These are phyloP conservation scores for Neurospora sp. DNA, from an alignment of 495 filamentous ascomycete species.

Conservation along the genomic window DNA sequence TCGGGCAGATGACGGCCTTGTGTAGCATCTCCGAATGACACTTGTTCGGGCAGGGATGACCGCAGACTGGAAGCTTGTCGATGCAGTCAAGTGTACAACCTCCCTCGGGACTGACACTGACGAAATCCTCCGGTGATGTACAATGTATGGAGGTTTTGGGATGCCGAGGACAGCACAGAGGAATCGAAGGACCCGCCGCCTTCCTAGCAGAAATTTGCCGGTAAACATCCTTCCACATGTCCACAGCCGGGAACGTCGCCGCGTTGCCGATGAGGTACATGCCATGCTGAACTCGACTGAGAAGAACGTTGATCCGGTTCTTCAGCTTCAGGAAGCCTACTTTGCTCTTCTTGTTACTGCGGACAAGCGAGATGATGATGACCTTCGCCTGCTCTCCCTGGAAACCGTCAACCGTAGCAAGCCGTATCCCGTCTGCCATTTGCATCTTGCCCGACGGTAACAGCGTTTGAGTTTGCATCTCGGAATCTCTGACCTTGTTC, in stretches of 20 bases:
- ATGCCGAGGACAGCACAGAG: slow-evolving; percentile 60
- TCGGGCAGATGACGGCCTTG: slow-evolving; percentile 48
- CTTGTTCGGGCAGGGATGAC: slow-evolving; percentile 57
- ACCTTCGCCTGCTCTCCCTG: slow-evolving; percentile 77
- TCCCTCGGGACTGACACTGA: slow-evolving; percentile 53
- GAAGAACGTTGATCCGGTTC: slow-evolving; percentile 74
- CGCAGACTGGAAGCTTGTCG: slow-evolving; percentile 49
- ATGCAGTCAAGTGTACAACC: slow-evolving; percentile 55
- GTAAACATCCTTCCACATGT: slow-evolving; percentile 64
- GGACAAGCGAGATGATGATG: slow-evolving; percentile 71
- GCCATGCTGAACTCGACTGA: slow-evolving; percentile 65
- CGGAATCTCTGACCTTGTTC: neutral
- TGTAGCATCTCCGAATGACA: slow-evolving; percentile 65
- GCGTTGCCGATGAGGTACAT: slow-evolving; percentile 80
- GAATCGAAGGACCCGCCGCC: slow-evolving; percentile 44
- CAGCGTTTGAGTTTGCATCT: too few species aligned
- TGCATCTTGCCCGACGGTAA: slow-evolving; percentile 31
- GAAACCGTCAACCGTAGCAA: slow-evolving; percentile 85
- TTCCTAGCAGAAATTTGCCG: slow-evolving; percentile 37
- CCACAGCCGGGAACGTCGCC: slow-evolving; percentile 41
- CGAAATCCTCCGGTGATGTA: slow-evolving; percentile 53
- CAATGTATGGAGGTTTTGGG: slow-evolving; percentile 46
- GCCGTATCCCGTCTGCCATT: slow-evolving; percentile 48
- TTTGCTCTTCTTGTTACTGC: slow-evolving; percentile 53
- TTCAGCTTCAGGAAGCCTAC: slow-evolving; percentile 64